Evolutionary conservation across 2,329 filamentous ascomycete species (phyloP), one percentile per base, ranked within the genome.

Genomic region (Pseudogymnoascus sp.): DNA sequence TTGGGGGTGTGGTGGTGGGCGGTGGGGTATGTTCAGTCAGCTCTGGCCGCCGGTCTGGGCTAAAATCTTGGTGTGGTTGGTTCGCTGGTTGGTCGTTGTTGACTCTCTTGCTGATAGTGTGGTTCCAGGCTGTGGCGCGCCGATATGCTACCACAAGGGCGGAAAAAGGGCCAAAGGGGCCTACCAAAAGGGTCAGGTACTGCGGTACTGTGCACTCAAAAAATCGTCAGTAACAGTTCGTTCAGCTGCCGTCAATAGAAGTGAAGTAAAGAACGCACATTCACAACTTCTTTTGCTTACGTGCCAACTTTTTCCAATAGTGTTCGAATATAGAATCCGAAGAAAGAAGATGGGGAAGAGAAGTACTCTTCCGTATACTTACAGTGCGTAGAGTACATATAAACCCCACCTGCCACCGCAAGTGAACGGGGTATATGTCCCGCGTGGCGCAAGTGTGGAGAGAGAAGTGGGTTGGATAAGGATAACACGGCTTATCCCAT

Each of bases 401-500:
- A 33, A 40, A 55, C 48, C 48, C 48, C 48, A 55, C 48, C 48
- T 55, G 48, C 48, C 48, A 55, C 4, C 48, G 48, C 29, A 33
- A 55, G 48, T 33, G 12, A 55, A 55, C 4, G 48, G 48, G 48
- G 48, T 55, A 55, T 55, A 6, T 55, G 48, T 55, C 48, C 48
- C 48, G 48, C 48, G 48, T 55, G 48, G 29, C 48, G 48, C 48
- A 55, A 33, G 48, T 55, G 48, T 18, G 48, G 48, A 45, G 40
- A 48, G 21, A 55, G 45, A 55, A 55, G 48, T 55, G 48, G 48
- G 48, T 55, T 55, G 48, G 48, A 55, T 55, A 55, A 55, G 45
- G 45, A 55, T 55, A 55, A 55, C 45, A 55, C 45, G 45, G 45
- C 45, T 55, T 55, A 55, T 55, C 45, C 45, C 45, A 55, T 55